Evolutionary conservation across 768 basidiomycete genomes (phyloP).

Genomic region (Coprinopsis marcescibilis): DNA sequence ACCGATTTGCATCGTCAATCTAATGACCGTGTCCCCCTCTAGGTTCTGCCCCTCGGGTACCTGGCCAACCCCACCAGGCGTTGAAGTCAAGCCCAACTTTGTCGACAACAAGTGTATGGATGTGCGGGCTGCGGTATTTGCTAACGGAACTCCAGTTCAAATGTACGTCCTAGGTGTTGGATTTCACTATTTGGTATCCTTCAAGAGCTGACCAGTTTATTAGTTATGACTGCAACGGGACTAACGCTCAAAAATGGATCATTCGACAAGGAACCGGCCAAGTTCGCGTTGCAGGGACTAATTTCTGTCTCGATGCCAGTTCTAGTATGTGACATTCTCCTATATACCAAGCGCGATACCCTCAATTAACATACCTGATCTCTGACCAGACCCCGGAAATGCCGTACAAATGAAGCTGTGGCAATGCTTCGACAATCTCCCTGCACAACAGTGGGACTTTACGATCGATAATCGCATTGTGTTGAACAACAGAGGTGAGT

Average conservation of each 20-base stretch:
- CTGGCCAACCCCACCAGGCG: constrained; percentile 10
- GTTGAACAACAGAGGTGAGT: constrained; percentile 19
- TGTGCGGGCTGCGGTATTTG: constrained; percentile 24
- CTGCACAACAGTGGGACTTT: constrained; percentile 24
- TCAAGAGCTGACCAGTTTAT: neutral
- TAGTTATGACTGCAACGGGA: constrained; percentile 22
- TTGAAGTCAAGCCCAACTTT: constrained; percentile 12
- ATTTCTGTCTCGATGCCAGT: constrained; percentile 20
- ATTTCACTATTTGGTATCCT: neutral
- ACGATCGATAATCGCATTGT: constrained; percentile 19
- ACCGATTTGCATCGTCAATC: neutral
- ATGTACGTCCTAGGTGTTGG: constrained; percentile 19
- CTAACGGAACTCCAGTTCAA: constrained; percentile 29
- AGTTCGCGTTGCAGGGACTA: constrained; percentile 17
- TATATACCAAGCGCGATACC: neutral
- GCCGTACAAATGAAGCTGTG: constrained; percentile 25
- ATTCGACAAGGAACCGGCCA: constrained; percentile 13
- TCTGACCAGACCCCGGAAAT: constrained; percentile 18
- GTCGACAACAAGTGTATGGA: constrained; percentile 26
- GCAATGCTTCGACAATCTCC: constrained; percentile 25
- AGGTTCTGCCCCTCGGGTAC: constrained; percentile 7
- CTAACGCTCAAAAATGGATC: constrained; percentile 19
- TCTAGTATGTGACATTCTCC: constrained; percentile 10
- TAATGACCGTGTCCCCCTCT: neutral
- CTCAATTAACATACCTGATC: neutral